Evolutionary conservation across 148 eudicot genomes (phyloP), one percentile per base, ranked within the genome.

Genomic region (Rhododendron ferrugineum): DNA sequence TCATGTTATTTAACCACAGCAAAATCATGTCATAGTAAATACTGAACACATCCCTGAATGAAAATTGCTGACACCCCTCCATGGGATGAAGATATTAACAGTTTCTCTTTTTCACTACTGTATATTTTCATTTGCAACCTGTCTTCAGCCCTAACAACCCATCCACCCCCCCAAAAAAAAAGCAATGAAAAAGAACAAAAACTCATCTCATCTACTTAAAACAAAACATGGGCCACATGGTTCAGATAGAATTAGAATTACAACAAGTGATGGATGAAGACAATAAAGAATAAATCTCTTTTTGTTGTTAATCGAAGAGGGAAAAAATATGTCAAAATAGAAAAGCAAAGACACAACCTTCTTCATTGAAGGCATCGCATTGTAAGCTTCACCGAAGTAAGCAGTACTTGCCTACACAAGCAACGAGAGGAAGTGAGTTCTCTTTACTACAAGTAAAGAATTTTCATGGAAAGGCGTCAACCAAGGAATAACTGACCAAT

Each of bases 361-460:
- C 72, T 89, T 89, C 89, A 89, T 87, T 37, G 87, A 85, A 85
- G 89, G 90, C 90, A 89, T 89, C 30, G 78, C 37, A 44, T 36
- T 2, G 3, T 8, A 34, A 62, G 78, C 64, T 83, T 83, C 62
- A 72, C 78, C 32, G 46, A 20, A n/a, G 15, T 20, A 26, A 83
- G 78, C 85, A 83, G 58, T 72, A 30, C 52, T 83, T 83, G 85
- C 79, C 85, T 83, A 47, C 79, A 49, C 26, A 30, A 72, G 16
- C 46, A 70, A 49, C 62, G 32, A 46, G 36, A 68, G 73, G 34
- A 28, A 47, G 40, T 22, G 28, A 83, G 79, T 83, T 26, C 13
- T 28, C 5, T 28, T 28, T 23, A 62, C 11, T 7, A n/a, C 26
- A 62, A 18, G 15, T 28, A 3, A 68, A 83, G 64, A 1, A 46